Conservation (phyloP, 345 rosid species). For the Aethionema arabicum region DNA sequence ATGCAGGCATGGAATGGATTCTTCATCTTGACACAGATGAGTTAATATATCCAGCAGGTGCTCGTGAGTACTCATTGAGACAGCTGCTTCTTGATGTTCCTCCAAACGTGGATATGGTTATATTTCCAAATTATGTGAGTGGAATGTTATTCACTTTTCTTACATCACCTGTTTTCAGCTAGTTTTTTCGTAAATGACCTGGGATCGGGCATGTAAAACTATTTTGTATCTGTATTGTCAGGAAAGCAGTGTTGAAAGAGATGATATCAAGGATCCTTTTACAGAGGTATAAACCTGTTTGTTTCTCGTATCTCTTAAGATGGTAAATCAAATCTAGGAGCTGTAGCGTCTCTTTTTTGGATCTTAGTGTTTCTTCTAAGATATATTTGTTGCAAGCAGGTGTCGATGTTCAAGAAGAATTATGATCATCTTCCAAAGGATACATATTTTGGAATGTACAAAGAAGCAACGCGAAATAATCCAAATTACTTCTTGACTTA, state of each 20-base stretch:
- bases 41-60: constrained; percentile 88
- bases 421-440: constrained; percentile 96
- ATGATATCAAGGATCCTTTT: constrained; percentile 88
- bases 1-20: constrained; percentile 87
- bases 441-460: constrained; percentile 89
- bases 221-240: constrained; percentile 32
- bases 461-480: constrained; percentile 85
- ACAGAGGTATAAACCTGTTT: constrained; percentile 60
- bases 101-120: constrained; percentile 80
- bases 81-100: constrained; percentile 81
- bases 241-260: constrained; percentile 94
- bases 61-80: constrained; percentile 83
- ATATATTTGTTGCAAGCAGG: constrained; percentile 47
- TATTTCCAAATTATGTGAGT: constrained; percentile 97
- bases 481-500: constrained; percentile 95
- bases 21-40: constrained; percentile 96
- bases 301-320: constrained; percentile 13
- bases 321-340: constrained; percentile 1
- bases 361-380: constrained; percentile 11
- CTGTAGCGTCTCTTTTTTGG: not conserved
- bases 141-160: constrained; percentile 15
- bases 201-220: constrained; percentile 9
- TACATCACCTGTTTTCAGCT: not conserved
- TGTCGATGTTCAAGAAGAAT: constrained; percentile 90
- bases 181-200: constrained; percentile 10